Conservation (phyloP, 2,329 filamentous ascomycete genomes). For the Paecilomyces sp. region DNA sequence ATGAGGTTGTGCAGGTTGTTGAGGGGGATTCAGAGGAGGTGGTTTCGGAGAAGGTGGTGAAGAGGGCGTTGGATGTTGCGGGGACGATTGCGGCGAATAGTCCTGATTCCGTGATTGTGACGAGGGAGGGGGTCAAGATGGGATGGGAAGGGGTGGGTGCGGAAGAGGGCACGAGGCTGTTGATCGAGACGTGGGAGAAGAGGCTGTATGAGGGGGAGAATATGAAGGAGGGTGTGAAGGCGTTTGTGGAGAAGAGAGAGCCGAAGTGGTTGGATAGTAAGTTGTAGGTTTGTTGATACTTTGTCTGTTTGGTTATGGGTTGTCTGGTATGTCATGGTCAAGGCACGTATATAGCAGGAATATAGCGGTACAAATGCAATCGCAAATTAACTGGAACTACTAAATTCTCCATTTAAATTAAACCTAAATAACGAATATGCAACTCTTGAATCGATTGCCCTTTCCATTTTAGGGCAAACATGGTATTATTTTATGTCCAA, state of each 20-base stretch:
- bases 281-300: slow-evolving; percentile 15
- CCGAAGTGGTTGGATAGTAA: slow-evolving; percentile 52
- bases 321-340: not conserved
- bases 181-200: slow-evolving; percentile 53
- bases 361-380: too few species aligned
- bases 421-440: too few species aligned
- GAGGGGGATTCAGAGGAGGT: not conserved
- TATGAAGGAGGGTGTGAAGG: slow-evolving; percentile 64
- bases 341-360: too few species aligned
- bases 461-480: too few species aligned
- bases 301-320: not conserved
- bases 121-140: slow-evolving; percentile 60
- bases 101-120: slow-evolving; percentile 71
- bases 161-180: slow-evolving; percentile 52
- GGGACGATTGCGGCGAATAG: slow-evolving; percentile 57
- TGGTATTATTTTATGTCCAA: too few species aligned
- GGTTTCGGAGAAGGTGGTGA: slow-evolving; percentile 12
- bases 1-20: slow-evolving; percentile 48
- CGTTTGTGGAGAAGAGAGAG: slow-evolving; percentile 70
- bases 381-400: too few species aligned
- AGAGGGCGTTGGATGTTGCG: slow-evolving; percentile 54
- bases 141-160: slow-evolving; percentile 66
- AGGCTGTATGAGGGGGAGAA: slow-evolving; percentile 61
- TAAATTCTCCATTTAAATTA: too few species aligned
- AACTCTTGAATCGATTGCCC: too few species aligned